These are phyloP conservation scores for Fusarium cyanostomum DNA, from an alignment of 2,329 filamentous ascomycete genomes.

Conservation along the genomic window DNA sequence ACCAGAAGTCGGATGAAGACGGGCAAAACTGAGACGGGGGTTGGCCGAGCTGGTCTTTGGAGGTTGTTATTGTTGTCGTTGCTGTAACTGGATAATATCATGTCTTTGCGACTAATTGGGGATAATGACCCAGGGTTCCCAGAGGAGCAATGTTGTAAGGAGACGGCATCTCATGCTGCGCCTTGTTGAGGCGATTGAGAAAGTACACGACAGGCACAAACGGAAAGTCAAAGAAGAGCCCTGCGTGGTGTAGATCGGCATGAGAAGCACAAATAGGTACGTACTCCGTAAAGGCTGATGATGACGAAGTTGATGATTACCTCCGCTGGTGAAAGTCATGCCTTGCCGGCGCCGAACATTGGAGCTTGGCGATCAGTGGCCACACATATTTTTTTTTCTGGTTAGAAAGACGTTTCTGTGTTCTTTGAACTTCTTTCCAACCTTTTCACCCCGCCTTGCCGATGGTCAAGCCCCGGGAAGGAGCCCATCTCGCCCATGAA, in stretches of 20 bases:
- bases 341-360: not conserved
- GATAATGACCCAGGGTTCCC: not conserved
- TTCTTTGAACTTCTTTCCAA: not conserved
- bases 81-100: constrained; percentile 6
- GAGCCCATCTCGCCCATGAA: constrained; percentile 9
- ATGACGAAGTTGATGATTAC: constrained; percentile 24
- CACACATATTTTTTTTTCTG: constrained; percentile 23
- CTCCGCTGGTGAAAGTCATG: not conserved
- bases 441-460: constrained; percentile 7
- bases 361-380: constrained; percentile 17
- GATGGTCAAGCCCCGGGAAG: constrained; percentile 22
- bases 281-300: constrained; percentile 19
- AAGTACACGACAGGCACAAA: not conserved
- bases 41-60: constrained; percentile 12
- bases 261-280: not conserved
- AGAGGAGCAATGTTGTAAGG: constrained; percentile 6
- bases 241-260: constrained; percentile 26
- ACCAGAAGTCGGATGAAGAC: constrained; percentile 19
- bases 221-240: constrained; percentile 12
- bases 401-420: constrained; percentile 6
- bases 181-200: not conserved
- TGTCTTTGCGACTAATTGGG: constrained; percentile 8
- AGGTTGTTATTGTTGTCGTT: constrained; percentile 23
- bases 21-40: constrained; percentile 14
- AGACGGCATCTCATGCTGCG: constrained; percentile 11